Evolutionary conservation across 2,329 filamentous ascomycete species (phyloP).

Genomic region (Albophoma yamanashiensis): DNA sequence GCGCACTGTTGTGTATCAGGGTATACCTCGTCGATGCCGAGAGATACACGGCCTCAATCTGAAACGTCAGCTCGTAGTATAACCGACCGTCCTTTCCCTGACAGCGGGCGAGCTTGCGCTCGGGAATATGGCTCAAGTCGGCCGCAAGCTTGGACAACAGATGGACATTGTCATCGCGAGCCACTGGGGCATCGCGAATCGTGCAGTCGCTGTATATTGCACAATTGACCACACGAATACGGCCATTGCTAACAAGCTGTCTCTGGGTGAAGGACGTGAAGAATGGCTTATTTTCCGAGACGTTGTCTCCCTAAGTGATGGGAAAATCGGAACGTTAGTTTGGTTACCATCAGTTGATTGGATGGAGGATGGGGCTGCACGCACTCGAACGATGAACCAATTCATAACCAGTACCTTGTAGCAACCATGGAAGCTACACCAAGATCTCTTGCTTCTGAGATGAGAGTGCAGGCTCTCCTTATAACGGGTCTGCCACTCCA

Average conservation of each 20-base stretch:
- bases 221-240: slow-evolving; percentile 22
- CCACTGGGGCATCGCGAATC: slow-evolving; percentile 20
- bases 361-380: background rate
- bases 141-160: slow-evolving; percentile 26
- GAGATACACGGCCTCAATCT: slow-evolving; percentile 29
- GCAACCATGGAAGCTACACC: slow-evolving; percentile 25
- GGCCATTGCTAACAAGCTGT: slow-evolving; percentile 19
- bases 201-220: slow-evolving; percentile 24
- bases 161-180: slow-evolving; percentile 23
- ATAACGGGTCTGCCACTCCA: slow-evolving; percentile 19
- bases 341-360: background rate
- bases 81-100: slow-evolving; percentile 23
- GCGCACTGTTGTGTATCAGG: slow-evolving; percentile 29
- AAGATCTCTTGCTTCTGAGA: slow-evolving; percentile 20
- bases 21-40: slow-evolving; percentile 32
- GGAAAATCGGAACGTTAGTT: background rate
- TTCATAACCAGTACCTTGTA: slow-evolving; percentile 28
- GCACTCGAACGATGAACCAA: slow-evolving; percentile 30
- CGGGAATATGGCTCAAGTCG: slow-evolving; percentile 29
- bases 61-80: slow-evolving; percentile 28
- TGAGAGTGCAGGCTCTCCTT: slow-evolving; percentile 18
- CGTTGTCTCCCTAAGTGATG: slow-evolving; percentile 19
- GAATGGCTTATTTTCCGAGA: slow-evolving; percentile 29
- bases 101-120: slow-evolving; percentile 19
- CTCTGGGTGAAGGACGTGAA: slow-evolving; percentile 19